A percentile compares a stretch with the other conserved stretches of the same genome.
Conservation (phyloP, 768 basidiomycete species). For the Baorangia bicolor region DNA sequence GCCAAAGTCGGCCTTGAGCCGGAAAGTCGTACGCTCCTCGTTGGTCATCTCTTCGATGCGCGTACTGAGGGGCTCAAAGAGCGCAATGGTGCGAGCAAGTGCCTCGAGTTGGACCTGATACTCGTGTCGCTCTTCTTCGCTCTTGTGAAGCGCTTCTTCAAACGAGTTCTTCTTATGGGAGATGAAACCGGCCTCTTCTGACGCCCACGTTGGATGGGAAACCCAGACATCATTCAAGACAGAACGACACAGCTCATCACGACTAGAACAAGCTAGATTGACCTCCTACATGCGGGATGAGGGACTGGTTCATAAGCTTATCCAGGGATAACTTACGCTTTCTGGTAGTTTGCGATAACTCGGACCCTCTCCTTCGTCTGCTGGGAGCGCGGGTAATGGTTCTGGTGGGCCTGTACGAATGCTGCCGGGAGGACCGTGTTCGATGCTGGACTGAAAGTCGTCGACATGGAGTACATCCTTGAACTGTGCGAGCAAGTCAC, state of each 20-base stretch:
- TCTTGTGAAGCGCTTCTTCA: conserved; percentile 94
- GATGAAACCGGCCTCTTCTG: conserved; percentile 92
- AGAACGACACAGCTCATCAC: conserved; percentile 91
- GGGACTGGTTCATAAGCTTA: neutral
- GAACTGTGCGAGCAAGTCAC: conserved; percentile 79
- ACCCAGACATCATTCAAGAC: conserved; percentile 99
- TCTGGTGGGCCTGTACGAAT: conserved; percentile 76
- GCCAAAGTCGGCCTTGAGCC: conserved; percentile 85
- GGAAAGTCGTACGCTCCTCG: conserved; percentile 81
- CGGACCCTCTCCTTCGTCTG: conserved; percentile 85
- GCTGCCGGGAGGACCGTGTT: conserved; percentile 75
- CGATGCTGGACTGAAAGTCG: conserved; percentile 54
- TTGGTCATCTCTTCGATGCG: conserved; percentile 87
- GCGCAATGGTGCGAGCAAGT: conserved; percentile 82
- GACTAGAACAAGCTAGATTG: conserved; percentile 86
- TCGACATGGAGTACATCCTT: conserved; percentile 84
- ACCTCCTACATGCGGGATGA: conserved; percentile 61
- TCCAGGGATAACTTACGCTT: conserved; percentile 57
- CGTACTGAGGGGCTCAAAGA: conserved; percentile 83
- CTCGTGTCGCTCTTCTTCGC: conserved; percentile 98
- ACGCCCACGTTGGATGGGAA: conserved; percentile 97
- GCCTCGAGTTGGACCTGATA: conserved; percentile 95
- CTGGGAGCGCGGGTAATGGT: conserved; percentile 72
- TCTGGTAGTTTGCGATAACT: conserved; percentile 91
- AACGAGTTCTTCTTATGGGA: conserved; percentile 96